A percentile compares a stretch with the other conserved stretches of the same genome.
Conservation (phyloP, 257 asterid genomes). For the Plectranthus barbatus region DNA sequence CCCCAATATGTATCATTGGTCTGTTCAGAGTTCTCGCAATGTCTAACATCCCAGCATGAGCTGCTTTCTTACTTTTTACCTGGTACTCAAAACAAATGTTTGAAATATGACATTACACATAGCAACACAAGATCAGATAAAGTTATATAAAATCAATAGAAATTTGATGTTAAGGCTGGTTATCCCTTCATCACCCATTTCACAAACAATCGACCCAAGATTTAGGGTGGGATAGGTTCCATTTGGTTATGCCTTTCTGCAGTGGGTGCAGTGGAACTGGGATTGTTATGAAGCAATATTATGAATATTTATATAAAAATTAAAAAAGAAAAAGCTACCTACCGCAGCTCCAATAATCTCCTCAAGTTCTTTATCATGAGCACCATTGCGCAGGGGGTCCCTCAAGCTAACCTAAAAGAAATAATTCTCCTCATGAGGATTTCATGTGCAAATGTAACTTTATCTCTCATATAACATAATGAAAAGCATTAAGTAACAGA, state of each 20-base stretch:
- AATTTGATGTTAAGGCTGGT: not conserved
- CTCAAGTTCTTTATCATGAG: slow-evolving; percentile 62
- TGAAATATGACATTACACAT: slow-evolving; percentile 3
- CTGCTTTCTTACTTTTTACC: slow-evolving; percentile 90
- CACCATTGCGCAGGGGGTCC: slow-evolving; percentile 84
- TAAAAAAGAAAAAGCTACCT: slow-evolving; percentile 21
- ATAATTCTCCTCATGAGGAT: not conserved
- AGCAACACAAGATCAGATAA: not conserved
- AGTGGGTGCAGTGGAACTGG: no score
- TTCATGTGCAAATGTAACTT: not conserved
- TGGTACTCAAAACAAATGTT: slow-evolving; percentile 20
- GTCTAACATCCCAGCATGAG: slow-evolving; percentile 97
- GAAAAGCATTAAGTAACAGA: not conserved
- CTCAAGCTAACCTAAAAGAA: slow-evolving; percentile 79
- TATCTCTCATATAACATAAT: not conserved
- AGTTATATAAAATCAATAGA: not conserved
- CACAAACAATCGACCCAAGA: not conserved
- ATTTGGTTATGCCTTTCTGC: not conserved
- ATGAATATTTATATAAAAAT: no score
- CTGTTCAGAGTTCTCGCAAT: slow-evolving; percentile 88
- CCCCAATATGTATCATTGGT: slow-evolving; percentile 97
- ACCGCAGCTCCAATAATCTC: slow-evolving; percentile 82
- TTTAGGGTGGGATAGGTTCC: not conserved
- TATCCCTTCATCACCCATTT: not conserved
- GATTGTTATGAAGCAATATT: not conserved